Evolutionary conservation across 2,329 filamentous ascomycete genomes (phyloP).

Genomic region (Alternaria metachromatica): DNA sequence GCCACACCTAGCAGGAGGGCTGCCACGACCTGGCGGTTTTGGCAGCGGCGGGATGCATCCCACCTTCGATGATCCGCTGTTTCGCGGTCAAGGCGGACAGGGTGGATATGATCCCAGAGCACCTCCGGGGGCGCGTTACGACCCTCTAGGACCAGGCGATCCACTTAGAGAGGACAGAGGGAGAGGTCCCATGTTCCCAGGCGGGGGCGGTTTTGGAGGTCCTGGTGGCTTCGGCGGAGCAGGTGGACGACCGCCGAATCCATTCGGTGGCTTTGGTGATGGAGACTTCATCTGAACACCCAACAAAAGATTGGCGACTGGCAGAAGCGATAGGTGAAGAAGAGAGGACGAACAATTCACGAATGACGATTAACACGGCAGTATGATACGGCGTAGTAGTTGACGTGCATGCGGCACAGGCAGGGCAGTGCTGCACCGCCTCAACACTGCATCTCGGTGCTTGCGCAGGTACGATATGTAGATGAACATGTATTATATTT

Average conservation of each 20-base stretch:
- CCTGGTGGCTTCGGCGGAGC: conserved; percentile 47
- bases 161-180: conserved; percentile 49
- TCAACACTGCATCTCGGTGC: not conserved
- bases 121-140: conserved; percentile 89
- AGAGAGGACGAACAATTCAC: not conserved
- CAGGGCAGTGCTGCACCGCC: not conserved
- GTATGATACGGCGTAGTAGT: not conserved
- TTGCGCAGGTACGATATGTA: not conserved
- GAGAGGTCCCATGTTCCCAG: conserved; percentile 39
- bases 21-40: conserved; percentile 64
- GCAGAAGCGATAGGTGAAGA: not conserved
- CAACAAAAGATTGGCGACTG: not conserved
- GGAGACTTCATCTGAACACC: conserved; percentile 61
- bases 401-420: conserved; percentile 4
- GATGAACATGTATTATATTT: not conserved
- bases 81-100: conserved; percentile 64
- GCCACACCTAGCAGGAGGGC: conserved; percentile 67
- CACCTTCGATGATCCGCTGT: conserved; percentile 90
- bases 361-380: conserved; percentile 6
- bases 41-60: conserved; percentile 90
- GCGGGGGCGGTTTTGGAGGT: conserved; percentile 56
- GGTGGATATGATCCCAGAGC: conserved; percentile 70
- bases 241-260: conserved; percentile 61
- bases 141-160: conserved; percentile 71
- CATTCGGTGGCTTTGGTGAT: conserved; percentile 66